A percentile compares a stretch with the other conserved stretches of the same genome.
phyloP scores from a whole-genome alignment of 371 early-diverging fungal genomes.

The Mucor circinelloides region DNA sequence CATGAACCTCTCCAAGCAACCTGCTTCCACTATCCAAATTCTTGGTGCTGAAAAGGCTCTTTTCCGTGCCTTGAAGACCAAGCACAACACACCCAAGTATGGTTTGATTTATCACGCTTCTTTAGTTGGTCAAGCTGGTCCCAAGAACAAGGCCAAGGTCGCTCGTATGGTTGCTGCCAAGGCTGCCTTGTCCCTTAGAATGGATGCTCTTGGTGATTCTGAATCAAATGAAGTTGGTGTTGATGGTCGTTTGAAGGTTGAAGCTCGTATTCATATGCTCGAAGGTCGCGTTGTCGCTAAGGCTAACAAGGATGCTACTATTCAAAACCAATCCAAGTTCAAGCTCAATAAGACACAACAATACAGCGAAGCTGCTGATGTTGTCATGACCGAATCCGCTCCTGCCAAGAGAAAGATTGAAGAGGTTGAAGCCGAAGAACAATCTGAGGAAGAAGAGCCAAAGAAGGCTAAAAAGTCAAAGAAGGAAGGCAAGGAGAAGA shows the following conservation, averaged over 20 bases:
- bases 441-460: conserved; percentile 46
- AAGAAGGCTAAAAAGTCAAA: conserved; percentile 52
- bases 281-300: conserved; percentile 65
- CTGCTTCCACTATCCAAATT: conserved; percentile 96
- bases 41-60: conserved; percentile 98
- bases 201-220: conserved; percentile 95
- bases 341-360: conserved; percentile 52
- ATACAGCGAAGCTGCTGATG: conserved; percentile 41
- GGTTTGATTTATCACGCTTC: conserved; percentile 95
- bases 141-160: conserved; percentile 92
- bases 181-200: conserved; percentile 89
- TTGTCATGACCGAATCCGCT: conserved; percentile 40
- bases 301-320: conserved; percentile 56
- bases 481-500: conserved; percentile 62
- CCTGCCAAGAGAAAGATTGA: conserved; percentile 50
- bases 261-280: conserved; percentile 84
- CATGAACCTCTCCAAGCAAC: conserved; percentile 89
- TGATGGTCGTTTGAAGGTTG: conserved; percentile 83
- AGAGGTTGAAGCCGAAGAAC: conserved; percentile 44
- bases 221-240: conserved; percentile 83
- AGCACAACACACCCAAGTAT: conserved; percentile 96
- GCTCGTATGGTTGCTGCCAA: conserved; percentile 93
- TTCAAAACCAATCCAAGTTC: conserved; percentile 75
- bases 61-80: conserved; percentile 94
- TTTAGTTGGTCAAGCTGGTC: conserved; percentile 84